Evolutionary conservation across 208 protist species (phyloP).

Genomic region (Trypanosoma scelopori): DNA sequence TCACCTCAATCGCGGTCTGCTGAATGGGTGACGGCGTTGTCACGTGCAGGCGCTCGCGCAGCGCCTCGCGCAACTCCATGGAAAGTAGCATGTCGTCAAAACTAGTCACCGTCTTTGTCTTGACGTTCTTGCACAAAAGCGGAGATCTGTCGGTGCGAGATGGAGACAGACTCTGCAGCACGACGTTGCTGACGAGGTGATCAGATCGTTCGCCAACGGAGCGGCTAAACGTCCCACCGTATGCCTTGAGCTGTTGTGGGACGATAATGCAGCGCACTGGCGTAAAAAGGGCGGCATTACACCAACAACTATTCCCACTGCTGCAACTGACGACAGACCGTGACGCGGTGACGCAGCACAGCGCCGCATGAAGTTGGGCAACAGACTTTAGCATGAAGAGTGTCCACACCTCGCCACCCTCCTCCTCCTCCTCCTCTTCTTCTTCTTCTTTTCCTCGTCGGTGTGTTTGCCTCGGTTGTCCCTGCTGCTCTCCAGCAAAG

Average conservation of each 20-base stretch:
- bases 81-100: slow-evolving; percentile 65
- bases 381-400: background rate
- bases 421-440: background rate
- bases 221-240: slow-evolving; percentile 73
- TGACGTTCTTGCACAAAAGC: slow-evolving; percentile 57
- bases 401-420: background rate
- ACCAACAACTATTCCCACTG: background rate
- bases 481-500: too few species aligned
- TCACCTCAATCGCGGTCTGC: slow-evolving; percentile 71
- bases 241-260: slow-evolving; percentile 74
- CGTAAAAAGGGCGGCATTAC: slow-evolving; percentile 14
- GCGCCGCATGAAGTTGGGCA: background rate
- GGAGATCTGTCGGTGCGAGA: slow-evolving; percentile 43
- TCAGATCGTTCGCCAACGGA: slow-evolving; percentile 68
- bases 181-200: slow-evolving; percentile 51
- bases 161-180: slow-evolving; percentile 69
- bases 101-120: slow-evolving; percentile 61
- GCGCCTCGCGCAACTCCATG: slow-evolving; percentile 41
- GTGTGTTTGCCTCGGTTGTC: background rate
- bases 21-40: slow-evolving; percentile 80
- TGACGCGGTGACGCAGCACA: background rate
- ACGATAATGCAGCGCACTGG: slow-evolving; percentile 55
- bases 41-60: slow-evolving; percentile 39
- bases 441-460: background rate
- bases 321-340: background rate